Evolutionary conservation across 2,329 filamentous ascomycete genomes (phyloP), one percentile per base, ranked within the genome.

Genomic region (Colletotrichum brevisporum): DNA sequence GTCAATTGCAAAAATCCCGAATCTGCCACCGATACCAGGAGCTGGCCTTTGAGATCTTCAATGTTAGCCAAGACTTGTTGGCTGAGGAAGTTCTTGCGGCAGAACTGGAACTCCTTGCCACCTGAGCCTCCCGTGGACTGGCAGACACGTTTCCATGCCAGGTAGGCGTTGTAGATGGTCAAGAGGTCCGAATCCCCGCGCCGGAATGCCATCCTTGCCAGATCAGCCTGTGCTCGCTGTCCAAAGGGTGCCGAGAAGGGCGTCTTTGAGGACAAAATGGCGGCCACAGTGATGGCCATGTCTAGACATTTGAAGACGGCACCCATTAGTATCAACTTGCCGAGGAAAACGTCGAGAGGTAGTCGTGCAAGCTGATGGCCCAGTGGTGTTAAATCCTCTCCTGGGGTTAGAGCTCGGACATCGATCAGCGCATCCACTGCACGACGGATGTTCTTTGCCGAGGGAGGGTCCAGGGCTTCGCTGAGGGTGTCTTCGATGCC

Each of bases 341-440:
- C 95, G 1, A 99, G 86, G 79, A 97, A 97, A 12, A 98, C 95
- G 77, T 99, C 96, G 2, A 99, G 83, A 1, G 96, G 96, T 8
- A 99, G 81, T 71, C 94, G 92, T 1, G 96, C 95, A 36, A 99
- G 86, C 77, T 98, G 95, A 51, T 90, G 85, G 5, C 96, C 96
- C 16, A 99, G 85, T 1, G 94, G 89, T 0, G 96, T 99, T 50
- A 99, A 83, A 59, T 95, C 93, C 79, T 99, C 96, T 3, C 85
- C 82, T 12, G 88, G 79, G 0, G 95, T 98, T 59, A 99, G 83
- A 4, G 96, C 96, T 69, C 94, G 92, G 16, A 98, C 96, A 76
- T 99, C 96, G 51, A 98, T 89, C 5, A 99, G 88, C 3, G 95
- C 94, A 78, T 98, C 95, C 63, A 99, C 92, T 1, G 96, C 95